phyloP scores from a whole-genome alignment of 352 stramenopile genomes.

The Globisporangium acanthophoron region DNA sequence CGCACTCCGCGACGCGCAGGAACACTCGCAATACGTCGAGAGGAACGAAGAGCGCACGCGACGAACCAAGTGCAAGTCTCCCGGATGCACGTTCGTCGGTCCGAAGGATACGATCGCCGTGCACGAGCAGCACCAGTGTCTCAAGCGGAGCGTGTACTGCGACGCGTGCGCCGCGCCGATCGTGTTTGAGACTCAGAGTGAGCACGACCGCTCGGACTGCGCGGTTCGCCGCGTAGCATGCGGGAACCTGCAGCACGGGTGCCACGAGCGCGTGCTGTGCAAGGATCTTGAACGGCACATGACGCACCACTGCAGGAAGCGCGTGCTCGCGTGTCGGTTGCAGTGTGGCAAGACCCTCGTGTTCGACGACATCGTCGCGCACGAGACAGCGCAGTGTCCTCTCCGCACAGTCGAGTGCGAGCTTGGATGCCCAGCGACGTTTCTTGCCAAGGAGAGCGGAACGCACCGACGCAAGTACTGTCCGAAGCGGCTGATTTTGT shows the following conservation, averaged over 20 bases:
- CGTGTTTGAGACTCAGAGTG: constrained; percentile 27
- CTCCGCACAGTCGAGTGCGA: constrained; percentile 40
- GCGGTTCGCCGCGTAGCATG: constrained; percentile 34
- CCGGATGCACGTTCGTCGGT: constrained; percentile 42
- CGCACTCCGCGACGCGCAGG: constrained; percentile 29
- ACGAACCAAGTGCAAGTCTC: constrained; percentile 28
- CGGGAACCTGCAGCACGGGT: constrained; percentile 51
- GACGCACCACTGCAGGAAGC: constrained; percentile 53
- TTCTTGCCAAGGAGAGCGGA: constrained; percentile 35
- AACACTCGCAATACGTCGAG: constrained; percentile 49
- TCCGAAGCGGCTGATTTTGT: constrained; percentile 46
- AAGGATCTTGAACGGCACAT: constrained; percentile 33
- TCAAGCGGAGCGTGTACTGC: constrained; percentile 43
- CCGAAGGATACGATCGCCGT: constrained; percentile 45
- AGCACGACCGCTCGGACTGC: constrained; percentile 33
- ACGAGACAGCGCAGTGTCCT: constrained; percentile 48
- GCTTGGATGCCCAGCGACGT: constrained; percentile 25
- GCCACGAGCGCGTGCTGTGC: constrained; percentile 28
- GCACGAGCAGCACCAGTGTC: constrained; percentile 58
- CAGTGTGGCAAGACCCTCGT: constrained; percentile 33
- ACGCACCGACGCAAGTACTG: constrained; percentile 39
- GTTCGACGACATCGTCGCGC: constrained; percentile 37
- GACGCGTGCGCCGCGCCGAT: constrained; percentile 35
- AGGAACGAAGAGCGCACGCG: constrained; percentile 39
- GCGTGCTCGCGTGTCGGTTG: constrained; percentile 38